Percentiles rank a stretch among this genome's conserved stretches.
Conservation (phyloP, 2,329 filamentous ascomycete species). For the Ophiostoma quercus region DNA sequence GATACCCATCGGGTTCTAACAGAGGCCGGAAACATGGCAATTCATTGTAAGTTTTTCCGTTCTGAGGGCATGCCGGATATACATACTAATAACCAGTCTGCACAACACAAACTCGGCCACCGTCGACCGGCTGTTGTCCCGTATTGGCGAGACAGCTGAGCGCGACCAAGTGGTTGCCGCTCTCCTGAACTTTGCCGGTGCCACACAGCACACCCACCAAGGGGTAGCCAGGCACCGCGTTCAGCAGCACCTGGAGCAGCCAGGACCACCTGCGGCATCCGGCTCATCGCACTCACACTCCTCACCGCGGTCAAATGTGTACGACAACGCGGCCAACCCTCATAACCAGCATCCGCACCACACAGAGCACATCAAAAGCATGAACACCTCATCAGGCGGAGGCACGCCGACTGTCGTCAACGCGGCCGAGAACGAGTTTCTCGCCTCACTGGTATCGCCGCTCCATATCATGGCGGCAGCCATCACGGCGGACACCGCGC, state of each 20-base stretch:
- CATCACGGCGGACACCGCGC: constrained; percentile 25
- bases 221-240: neutral
- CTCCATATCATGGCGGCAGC: constrained; percentile 30
- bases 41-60: constrained; percentile 21
- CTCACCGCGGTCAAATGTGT: neutral
- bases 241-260: constrained; percentile 10
- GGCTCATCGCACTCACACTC: neutral
- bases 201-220: constrained; percentile 16
- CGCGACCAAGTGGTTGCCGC: constrained; percentile 29
- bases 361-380: neutral
- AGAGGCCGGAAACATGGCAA: constrained; percentile 29
- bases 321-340: neutral
- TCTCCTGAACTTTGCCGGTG: constrained; percentile 27
- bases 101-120: constrained; percentile 28
- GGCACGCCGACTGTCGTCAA: constrained; percentile 11
- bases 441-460: constrained; percentile 27
- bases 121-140: constrained; percentile 30
- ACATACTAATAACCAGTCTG: constrained; percentile 1
- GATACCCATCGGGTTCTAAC: constrained; percentile 27
- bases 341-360: neutral
- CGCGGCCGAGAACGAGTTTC: constrained; percentile 21
- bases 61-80: neutral
- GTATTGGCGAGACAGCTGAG: constrained; percentile 29
- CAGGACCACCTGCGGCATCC: constrained; percentile 11
- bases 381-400: neutral